Base-by-base conservation (phyloP, 805 yeast species). In the Candida oleophila region DNA sequence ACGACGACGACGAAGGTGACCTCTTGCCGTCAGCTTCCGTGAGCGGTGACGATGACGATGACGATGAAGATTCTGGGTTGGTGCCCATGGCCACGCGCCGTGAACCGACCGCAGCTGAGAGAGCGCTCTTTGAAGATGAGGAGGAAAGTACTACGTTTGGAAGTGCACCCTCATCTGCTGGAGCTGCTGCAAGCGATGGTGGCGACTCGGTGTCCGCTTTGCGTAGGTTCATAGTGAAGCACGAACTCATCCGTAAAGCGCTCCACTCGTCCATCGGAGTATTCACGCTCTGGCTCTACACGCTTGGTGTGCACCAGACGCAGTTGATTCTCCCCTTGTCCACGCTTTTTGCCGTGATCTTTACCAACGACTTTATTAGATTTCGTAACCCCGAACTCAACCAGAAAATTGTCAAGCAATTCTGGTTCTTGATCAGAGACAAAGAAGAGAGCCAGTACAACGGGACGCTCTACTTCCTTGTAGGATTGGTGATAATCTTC, bases 181-280 rank as follows among this genome's bases (percentile, higher is more conserved):
- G 21, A 4, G n/a, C 42, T 20, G 15, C 38, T 9, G 28, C 16
- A 4, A 32, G n/a, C 11, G 37, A 8, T 11, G 22, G 7, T 11
- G 32, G 22, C 16, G 20, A 15, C 16, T 3, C 15, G 22, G 38
- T 25, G 25, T 39, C 53, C 14, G 22, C 18, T 28, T 44, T 54
- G 33, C 53, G 56, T 33, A 46, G 48, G 38, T 83, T 85, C 56
- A 66, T 85, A 43, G 79, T 84, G 33, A 86, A 86, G 58, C 90
- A 94, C 60, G 99, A 94, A 66, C 71, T 94, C 15, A 95, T 96
- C 3, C 79, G 99, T 58, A 94, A 94, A 64, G 68, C 79, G 2
- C 81, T 94, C 49, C 99, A 94, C 64, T 87, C 92, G 7, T 85
- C 94, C 1, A 89, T 91, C 42, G 99, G 97, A 0, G 77, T 90